Percentiles rank a stretch among this genome's conserved stretches.
These are phyloP conservation scores for Coemansia sp. DNA, from an alignment of 192 early-diverging fungal genomes.

Conservation along the genomic window DNA sequence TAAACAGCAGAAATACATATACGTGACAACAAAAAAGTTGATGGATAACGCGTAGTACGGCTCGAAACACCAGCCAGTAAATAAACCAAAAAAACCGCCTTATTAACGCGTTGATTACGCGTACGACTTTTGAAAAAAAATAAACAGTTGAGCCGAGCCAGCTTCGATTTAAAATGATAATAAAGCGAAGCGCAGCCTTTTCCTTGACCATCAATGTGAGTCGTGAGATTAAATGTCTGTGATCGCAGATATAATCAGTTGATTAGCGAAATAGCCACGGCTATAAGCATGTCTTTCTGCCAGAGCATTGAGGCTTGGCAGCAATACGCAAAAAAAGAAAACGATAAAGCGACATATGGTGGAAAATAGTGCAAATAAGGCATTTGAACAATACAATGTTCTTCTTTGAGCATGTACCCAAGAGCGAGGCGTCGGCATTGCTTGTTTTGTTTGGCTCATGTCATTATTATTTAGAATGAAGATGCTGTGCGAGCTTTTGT, in stretches of 20 bases:
- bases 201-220: neutral
- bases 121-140: neutral
- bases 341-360: too few species aligned
- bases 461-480: neutral
- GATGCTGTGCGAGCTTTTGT: neutral
- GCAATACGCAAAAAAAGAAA: neutral
- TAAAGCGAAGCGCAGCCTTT: too few species aligned
- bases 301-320: slow-evolving; percentile 1
- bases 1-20: neutral
- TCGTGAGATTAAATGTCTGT: too few species aligned
- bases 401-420: neutral
- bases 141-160: neutral
- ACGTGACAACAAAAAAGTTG: neutral
- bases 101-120: neutral
- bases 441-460: neutral
- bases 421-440: slow-evolving; percentile 8
- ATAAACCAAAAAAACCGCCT: too few species aligned
- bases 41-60: too few species aligned
- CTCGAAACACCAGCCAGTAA: too few species aligned
- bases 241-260: neutral
- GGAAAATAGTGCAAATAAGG: neutral
- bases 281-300: too few species aligned
- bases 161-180: too few species aligned
- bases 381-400: neutral
- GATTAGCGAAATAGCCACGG: too few species aligned